These are phyloP conservation scores for Melaleuca quinquenervia DNA, from an alignment of 345 rosid genomes.

Conservation along the genomic window DNA sequence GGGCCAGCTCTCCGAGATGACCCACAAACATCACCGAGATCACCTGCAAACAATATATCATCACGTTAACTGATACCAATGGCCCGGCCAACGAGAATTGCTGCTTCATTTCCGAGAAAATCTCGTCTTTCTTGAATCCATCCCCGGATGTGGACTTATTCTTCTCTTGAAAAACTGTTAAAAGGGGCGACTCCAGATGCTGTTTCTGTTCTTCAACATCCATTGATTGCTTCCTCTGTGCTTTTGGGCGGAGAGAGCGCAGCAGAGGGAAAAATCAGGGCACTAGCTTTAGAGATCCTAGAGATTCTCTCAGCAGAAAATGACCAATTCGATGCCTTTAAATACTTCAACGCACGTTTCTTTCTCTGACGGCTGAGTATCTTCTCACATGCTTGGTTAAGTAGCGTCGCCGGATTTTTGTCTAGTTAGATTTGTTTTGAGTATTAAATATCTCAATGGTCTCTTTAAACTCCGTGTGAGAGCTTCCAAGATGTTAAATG, in stretches of 20 bases:
- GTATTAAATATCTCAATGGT: not conserved
- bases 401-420: not conserved
- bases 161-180: not conserved
- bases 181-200: not conserved
- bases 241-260: not conserved
- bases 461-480: not conserved
- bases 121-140: not conserved
- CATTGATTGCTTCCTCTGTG: not conserved
- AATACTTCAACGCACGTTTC: too few species aligned
- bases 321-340: not conserved
- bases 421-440: not conserved
- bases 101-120: constrained; percentile 8
- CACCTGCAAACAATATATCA: constrained; percentile 8
- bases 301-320: not conserved
- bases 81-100: constrained; percentile 9
- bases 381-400: not conserved
- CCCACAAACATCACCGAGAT: constrained; percentile 32
- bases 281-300: not conserved
- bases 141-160: not conserved
- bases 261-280: not conserved
- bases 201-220: not conserved
- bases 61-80: not conserved
- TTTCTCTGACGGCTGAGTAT: not conserved
- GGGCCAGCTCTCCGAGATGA: constrained; percentile 9
- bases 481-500: not conserved